phyloP scores from a whole-genome alignment of 306 rosid species.

The Pterocarpus macrocarpus region DNA sequence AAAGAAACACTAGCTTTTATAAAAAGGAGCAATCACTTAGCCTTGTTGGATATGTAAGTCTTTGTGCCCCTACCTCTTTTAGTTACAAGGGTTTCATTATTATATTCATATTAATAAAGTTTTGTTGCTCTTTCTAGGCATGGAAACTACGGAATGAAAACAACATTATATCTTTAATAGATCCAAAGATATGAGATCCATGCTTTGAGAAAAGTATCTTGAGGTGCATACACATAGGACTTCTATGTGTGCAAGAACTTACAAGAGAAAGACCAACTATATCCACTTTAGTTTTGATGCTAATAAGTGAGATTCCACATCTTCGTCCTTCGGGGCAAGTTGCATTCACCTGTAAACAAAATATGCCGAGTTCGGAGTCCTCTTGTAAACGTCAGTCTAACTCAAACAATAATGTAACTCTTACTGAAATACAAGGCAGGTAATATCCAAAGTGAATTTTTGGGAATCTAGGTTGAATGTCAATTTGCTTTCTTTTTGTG shows the following conservation, averaged over 20 bases:
- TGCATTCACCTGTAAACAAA: constrained; percentile 47
- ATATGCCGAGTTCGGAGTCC: constrained; percentile 24
- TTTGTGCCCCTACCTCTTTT: background rate
- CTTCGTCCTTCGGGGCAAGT: constrained; percentile 50
- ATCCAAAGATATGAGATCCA: constrained; percentile 44
- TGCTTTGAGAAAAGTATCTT: constrained; percentile 39
- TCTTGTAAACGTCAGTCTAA: constrained; percentile 42
- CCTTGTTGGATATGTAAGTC: constrained; percentile 49
- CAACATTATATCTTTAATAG: constrained; percentile 37
- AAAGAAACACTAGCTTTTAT: constrained; percentile 49
- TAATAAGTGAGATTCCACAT: constrained; percentile 54
- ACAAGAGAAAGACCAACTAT: constrained; percentile 54
- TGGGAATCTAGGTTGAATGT: background rate
- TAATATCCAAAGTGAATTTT: background rate
- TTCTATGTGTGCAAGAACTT: constrained; percentile 51
- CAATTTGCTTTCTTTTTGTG: background rate
- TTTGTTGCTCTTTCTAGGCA: constrained; percentile 37
- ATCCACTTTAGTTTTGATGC: constrained; percentile 52
- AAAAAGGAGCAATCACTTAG: constrained; percentile 40
- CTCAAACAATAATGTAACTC: constrained; percentile 52
- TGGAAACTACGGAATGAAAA: constrained; percentile 53
- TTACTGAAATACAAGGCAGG: constrained; percentile 47
- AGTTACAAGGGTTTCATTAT: background rate
- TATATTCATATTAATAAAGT: background rate
- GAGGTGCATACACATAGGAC: constrained; percentile 54